A percentile compares a stretch with the other conserved stretches of the same genome.
phyloP scores from a whole-genome alignment of 768 basidiomycete genomes.

The Mycena vitilis region DNA sequence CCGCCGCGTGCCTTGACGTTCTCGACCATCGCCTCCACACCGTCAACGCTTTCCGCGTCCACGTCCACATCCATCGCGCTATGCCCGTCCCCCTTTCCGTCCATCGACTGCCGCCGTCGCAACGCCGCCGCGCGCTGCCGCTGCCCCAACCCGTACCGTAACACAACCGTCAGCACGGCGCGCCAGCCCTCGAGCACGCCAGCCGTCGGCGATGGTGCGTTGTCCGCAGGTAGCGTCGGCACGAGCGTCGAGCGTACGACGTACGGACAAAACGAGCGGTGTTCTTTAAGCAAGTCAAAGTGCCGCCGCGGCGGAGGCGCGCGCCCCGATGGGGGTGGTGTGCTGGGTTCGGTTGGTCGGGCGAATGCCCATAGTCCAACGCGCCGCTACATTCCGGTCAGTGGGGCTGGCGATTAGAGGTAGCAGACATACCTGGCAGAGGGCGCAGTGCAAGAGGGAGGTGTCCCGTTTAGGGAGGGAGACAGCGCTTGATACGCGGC shows the following conservation, averaged over 20 bases:
- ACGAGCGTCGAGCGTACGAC: conserved; percentile 75
- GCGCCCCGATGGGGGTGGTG: conserved; percentile 36
- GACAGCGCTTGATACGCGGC: conserved; percentile 26
- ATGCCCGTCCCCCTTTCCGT: conserved; percentile 31
- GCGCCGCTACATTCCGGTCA: conserved; percentile 58
- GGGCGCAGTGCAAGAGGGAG: conserved; percentile 68
- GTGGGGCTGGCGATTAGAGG: background rate
- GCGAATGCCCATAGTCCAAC: conserved; percentile 83
- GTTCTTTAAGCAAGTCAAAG: conserved; percentile 84
- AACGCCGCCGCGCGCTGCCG: conserved; percentile 55
- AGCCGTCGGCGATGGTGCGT: conserved; percentile 15
- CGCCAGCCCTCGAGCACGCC: conserved; percentile 79
- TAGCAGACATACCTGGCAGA: conserved; percentile 58
- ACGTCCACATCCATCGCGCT: conserved; percentile 53
- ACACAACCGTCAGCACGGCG: conserved; percentile 76
- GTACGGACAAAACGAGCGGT: conserved; percentile 89
- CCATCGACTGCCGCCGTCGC: conserved; percentile 22
- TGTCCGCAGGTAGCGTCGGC: conserved; percentile 62
- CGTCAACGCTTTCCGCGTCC: conserved; percentile 40
- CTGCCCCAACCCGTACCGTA: conserved; percentile 74
- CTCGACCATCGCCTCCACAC: conserved; percentile 80
- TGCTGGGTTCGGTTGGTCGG: conserved; percentile 37
- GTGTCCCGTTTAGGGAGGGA: conserved; percentile 53
- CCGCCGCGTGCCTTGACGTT: conserved; percentile 82
- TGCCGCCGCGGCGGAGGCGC: conserved; percentile 54